Base-by-base conservation (phyloP, 2,329 filamentous ascomycete genomes). In the Aspergillus eucalypticola region DNA sequence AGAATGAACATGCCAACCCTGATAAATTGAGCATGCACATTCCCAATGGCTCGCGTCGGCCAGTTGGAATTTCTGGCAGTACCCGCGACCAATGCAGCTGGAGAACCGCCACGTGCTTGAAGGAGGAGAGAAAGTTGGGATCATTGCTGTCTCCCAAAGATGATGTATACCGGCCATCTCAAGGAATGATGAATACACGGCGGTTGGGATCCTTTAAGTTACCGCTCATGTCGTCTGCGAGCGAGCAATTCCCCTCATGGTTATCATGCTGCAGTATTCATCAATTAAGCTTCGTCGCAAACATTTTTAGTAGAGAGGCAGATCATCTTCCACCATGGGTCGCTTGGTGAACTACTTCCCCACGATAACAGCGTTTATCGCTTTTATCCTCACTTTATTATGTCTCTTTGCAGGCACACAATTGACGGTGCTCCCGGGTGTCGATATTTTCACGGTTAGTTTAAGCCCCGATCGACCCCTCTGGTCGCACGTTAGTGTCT, bases 391-490 rank as follows among this genome's bases (percentile, higher is more conserved):
- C 46, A 80, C 81, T 17, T 80, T 88, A 65, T 77, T 88, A 8
- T 86, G 83, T 68, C 77, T 89, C 60, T 87, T 87, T 66, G 86
- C 86, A 1, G 86, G 86, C 39, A 79, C 82, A 39, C 85, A 83
- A 66, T 77, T 75, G 54, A 77, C 76, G 15, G 82, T 87, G 66
- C 80, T 89, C 73, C 81, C 86, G 62, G 76, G 82, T 56, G 85
- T 83, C 61, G 76, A 84, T 60, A 75, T 88, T 32, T 69, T 88
- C 39, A 86, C 83, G 3, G 84, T 86, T 72, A 41, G 78, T 67
- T 66, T 75, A 62, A 59, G 66, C 60, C 15, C 5, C 8, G 13
- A 19, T 17, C 38, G 23, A 8, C 2, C 10, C 3, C 41, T 23
- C 32, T 35, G 11, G 11, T 35, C 15, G 10, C 32, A 5, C 0